Base-by-base conservation (phyloP, 345 rosid species). In the Salix caprea region DNA sequence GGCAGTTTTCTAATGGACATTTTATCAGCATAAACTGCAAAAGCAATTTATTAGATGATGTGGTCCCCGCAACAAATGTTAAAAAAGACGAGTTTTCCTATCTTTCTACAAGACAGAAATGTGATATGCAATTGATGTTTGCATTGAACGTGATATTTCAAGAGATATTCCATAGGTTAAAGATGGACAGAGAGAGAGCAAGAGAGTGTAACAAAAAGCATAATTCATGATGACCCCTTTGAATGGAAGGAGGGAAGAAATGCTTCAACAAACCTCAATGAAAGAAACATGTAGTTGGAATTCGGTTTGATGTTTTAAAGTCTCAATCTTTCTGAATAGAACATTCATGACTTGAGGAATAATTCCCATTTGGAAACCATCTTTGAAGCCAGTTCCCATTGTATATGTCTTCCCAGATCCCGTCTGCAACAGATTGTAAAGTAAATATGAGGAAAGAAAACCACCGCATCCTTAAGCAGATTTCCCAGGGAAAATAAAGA, bases 331-430 rank as follows among this genome's bases (percentile, higher is more conserved):
- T 80, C 80, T 82, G 85, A 94, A 96, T 74, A 96, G 79, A 83
- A 89, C 85, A 75, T 86, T 91, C 99, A 96, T 92, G 69, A 94
- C 99, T 85, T 80, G 92, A 82, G 97, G 97, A 77, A 96, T 80
- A 75, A 96, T 84, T 56, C 99, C 98, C 0, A 91, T 83, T 82
- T 90, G 95, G 84, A 58, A 76, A 73, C 90, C 94, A 84, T 94
- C 97, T 86, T 89, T 90, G 78, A 86, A 89, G 73, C 97, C 92
- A 48, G 99, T 96, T 48, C 99, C 99, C 99, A 96, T 96, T 36
- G 99, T 96, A 75, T 96, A 96, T 28, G 99, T 96, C 89, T 96
- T 96, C 42, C 99, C 99, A 0, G 99, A 96, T 79, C 99, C 99
- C 7, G 99, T 96, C 97, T 96, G 90, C 82, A 85, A 78, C 56